A percentile compares a stretch with the other conserved stretches of the same genome.
These are phyloP conservation scores for Coniochaeta prunicola DNA, from an alignment of 2,329 filamentous ascomycete species.

Conservation along the genomic window DNA sequence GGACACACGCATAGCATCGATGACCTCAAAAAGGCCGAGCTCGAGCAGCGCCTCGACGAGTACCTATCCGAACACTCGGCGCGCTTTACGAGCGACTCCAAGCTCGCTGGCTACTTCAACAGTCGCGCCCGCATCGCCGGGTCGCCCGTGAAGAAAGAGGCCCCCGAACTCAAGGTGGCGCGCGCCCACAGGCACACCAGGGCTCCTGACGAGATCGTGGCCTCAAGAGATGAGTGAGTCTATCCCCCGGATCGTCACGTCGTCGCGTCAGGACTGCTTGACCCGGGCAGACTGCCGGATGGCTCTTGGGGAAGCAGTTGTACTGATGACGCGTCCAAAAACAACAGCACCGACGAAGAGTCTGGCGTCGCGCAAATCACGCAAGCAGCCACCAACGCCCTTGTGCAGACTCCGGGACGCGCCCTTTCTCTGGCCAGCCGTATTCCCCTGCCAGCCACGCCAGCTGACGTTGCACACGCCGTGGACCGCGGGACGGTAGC, in stretches of 20 bases:
- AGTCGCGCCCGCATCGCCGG: constrained; percentile 50
- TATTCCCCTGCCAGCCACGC: constrained; percentile 72
- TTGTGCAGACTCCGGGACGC: constrained; percentile 42
- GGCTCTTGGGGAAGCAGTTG: background rate
- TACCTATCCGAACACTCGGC: constrained; percentile 63
- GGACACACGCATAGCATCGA: constrained; percentile 54
- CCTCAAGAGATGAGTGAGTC: constrained; percentile 33
- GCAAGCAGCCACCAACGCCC: constrained; percentile 29
- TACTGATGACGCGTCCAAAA: background rate
- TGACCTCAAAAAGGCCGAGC: constrained; percentile 67
- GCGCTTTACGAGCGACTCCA: constrained; percentile 54
- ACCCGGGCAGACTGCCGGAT: background rate
- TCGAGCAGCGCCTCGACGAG: constrained; percentile 68
- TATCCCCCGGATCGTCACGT: background rate
- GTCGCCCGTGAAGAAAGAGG: constrained; percentile 56
- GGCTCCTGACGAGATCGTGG: constrained; percentile 33
- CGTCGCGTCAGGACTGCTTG: background rate
- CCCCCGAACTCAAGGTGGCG: constrained; percentile 34
- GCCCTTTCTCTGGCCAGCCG: constrained; percentile 48
- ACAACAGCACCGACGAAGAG: background rate
- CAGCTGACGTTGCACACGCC: constrained; percentile 66
- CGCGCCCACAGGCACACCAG: constrained; percentile 36
- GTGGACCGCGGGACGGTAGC: constrained; percentile 65
- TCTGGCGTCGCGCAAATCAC: background rate
- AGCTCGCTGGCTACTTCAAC: constrained; percentile 70